These are phyloP conservation scores for Pseudophaeomoniella oleicola DNA, from an alignment of 2,329 filamentous ascomycete genomes.

Conservation along the genomic window DNA sequence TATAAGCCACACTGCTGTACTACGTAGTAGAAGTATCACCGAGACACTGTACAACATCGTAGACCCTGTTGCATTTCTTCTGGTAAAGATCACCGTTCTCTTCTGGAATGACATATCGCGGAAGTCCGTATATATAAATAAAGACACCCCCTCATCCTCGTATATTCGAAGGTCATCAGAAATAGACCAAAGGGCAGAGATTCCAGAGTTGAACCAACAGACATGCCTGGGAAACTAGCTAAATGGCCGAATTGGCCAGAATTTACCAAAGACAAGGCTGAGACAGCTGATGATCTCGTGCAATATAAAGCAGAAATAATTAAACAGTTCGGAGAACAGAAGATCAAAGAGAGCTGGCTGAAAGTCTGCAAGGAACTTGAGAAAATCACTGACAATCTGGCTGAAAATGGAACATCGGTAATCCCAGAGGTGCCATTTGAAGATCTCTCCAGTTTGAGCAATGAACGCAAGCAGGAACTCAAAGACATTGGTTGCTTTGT, in stretches of 20 bases:
- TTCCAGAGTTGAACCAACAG: conserved; percentile 1
- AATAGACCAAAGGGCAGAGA: too few relatives aligned
- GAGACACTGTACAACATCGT: too few relatives aligned
- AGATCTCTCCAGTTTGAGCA: conserved; percentile 13
- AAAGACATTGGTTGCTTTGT: conserved; percentile 12
- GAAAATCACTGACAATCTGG: conserved; percentile 21
- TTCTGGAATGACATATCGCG: too few relatives aligned
- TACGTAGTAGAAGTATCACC: too few relatives aligned
- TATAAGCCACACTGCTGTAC: too few relatives aligned
- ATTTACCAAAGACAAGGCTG: conserved; percentile 7
- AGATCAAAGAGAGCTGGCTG: conserved; percentile 22
- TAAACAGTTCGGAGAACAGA: conserved; percentile 20
- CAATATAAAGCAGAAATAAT: conserved; percentile 20
- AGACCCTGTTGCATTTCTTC: too few relatives aligned
- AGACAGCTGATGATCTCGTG: conserved; percentile 13
- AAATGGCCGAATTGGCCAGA: conserved; percentile 16
- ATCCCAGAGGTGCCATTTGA: conserved; percentile 20
- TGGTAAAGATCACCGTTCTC: too few relatives aligned
- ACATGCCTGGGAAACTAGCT: conserved; percentile 9
- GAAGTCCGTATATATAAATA: too few relatives aligned
- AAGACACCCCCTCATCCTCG: too few relatives aligned
- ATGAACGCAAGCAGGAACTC: conserved; percentile 10
- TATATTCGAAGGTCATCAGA: too few relatives aligned
- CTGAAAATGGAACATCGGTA: conserved; percentile 15
- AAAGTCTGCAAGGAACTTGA: conserved; percentile 22